Evolutionary conservation across 2,329 filamentous ascomycete species (phyloP), one percentile per base, ranked within the genome.

Genomic region (Aspergillus bombycis): DNA sequence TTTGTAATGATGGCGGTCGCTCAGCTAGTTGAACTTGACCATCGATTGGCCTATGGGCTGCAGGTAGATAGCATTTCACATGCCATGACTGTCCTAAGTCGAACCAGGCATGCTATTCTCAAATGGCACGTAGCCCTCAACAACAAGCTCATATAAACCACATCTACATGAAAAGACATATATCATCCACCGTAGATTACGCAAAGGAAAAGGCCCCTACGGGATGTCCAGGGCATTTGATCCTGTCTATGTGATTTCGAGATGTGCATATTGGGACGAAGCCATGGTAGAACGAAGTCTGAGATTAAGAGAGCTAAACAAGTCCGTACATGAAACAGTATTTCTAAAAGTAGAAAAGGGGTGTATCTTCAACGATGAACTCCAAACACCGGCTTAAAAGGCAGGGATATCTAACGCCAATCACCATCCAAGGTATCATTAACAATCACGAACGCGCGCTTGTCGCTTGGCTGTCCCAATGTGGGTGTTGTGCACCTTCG

Each of bases 401-500:
- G 68, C 71, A 72, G 72, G 70, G 66, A 74, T 73, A 67, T 75
- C 23, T 70, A 69, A 71, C 69, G 65, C 62, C 50, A 69, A 38
- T 55, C 12, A 19, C 52, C 16, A 54, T 21, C 38, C 34, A 65
- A 64, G 65, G 65, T 70, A 72, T 70, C 62, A 63, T 70, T 71
- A 76, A 68, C 55, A 64, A 67, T 79, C 77, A 58, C 76, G 76
- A 60, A 79, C 73, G 50, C 73, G 74, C 26, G 75, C 69, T 65
- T 80, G 78, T 58, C 76, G 74, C 67, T 78, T 96, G 48, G 93
- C 93, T 0, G 92, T 94, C 64, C 93, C 93, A 71, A 97, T 96
- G 71, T 96, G 93, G 30, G 93, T 96, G 75, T 96, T 96, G 80
- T 78, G 74, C 60, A 93, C 93, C 86, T 97, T 98, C 38, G 92